Evolutionary conservation across 1,284 basidiomycete species (phyloP).

Genomic region (Boletus smithii): DNA sequence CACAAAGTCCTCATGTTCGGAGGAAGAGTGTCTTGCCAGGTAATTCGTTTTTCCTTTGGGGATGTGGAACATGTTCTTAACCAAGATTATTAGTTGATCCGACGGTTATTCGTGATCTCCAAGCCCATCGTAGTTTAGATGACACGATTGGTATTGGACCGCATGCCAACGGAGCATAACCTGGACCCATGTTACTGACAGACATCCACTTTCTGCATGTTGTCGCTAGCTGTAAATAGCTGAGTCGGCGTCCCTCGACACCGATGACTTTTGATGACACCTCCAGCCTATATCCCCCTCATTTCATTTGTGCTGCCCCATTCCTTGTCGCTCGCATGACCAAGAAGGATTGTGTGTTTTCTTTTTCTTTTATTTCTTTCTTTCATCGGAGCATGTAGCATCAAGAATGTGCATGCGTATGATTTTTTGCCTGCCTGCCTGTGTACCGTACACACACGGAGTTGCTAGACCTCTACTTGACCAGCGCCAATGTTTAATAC

Average conservation of each 20-base stretch:
- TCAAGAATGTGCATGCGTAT: constrained; percentile 29
- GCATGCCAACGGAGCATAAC: constrained; percentile 32
- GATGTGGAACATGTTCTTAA: constrained; percentile 6
- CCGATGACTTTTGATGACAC: constrained; percentile 34
- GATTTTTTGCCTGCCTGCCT: constrained; percentile 17
- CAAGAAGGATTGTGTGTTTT: constrained; percentile 18
- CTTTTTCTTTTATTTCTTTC: constrained; percentile 7
- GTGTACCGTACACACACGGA: constrained; percentile 29
- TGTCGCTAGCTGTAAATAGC: constrained; percentile 28
- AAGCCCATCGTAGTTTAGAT: constrained; percentile 81
- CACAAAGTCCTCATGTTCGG: constrained; percentile 66
- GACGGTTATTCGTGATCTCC: constrained; percentile 81
- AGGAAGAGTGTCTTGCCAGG: constrained; percentile 85
- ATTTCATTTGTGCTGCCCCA: constrained; percentile 20
- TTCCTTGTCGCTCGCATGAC: constrained; percentile 14
- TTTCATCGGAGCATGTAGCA: constrained; percentile 24
- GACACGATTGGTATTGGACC: constrained; percentile 41
- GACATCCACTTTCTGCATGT: constrained; percentile 17
- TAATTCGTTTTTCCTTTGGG: constrained; percentile 31
- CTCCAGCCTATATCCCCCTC: constrained; percentile 19
- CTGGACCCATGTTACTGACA: constrained; percentile 14
- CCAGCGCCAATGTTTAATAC: constrained; percentile 20
- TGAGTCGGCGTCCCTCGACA: constrained; percentile 13
- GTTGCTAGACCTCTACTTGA: constrained; percentile 25
- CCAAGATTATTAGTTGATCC: constrained; percentile 66